Evolutionary conservation across 169 alveolate genomes (phyloP).

Genomic region (Blepharisma undulans): DNA sequence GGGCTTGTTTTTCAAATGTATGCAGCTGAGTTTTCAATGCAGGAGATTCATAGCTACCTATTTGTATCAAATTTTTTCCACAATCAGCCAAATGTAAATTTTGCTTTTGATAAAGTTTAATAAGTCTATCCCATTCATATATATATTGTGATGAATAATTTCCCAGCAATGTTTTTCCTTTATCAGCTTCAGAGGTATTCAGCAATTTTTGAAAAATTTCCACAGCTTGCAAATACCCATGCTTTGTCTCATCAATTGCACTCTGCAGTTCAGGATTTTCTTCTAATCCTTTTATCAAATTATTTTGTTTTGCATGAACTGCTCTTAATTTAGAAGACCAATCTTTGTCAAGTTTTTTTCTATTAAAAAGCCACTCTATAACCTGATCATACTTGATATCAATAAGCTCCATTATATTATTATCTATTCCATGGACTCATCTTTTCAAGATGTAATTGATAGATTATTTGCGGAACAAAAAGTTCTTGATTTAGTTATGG

Average conservation of each 20-base stretch:
- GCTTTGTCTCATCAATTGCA: background rate
- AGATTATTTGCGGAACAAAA: background rate
- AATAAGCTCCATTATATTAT: conserved; percentile 25
- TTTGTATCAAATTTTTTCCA: conserved; percentile 14
- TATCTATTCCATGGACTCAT: background rate
- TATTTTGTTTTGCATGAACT: background rate
- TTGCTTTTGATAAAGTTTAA: conserved; percentile 6
- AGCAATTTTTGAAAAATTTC: background rate
- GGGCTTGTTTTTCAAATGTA: conserved; percentile 14
- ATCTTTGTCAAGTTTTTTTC: conserved; percentile 26
- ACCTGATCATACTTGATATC: conserved; percentile 24
- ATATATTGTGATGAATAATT: background rate
- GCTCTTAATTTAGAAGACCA: background rate
- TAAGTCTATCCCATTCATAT: conserved; percentile 22
- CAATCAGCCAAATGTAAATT: conserved; percentile 29
- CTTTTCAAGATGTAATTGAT: background rate
- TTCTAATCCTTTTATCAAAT: background rate
- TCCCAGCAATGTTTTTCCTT: conserved; percentile 2
- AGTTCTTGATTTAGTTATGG: background rate
- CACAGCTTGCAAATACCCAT: conserved; percentile 9
- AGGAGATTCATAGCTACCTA: conserved; percentile 30
- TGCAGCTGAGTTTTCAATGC: background rate
- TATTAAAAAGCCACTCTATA: conserved; percentile 19
- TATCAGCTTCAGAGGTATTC: background rate
- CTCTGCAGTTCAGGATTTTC: background rate